phyloP scores from a whole-genome alignment of 176 grass and related monocot species.

The Ensete glaucum region DNA sequence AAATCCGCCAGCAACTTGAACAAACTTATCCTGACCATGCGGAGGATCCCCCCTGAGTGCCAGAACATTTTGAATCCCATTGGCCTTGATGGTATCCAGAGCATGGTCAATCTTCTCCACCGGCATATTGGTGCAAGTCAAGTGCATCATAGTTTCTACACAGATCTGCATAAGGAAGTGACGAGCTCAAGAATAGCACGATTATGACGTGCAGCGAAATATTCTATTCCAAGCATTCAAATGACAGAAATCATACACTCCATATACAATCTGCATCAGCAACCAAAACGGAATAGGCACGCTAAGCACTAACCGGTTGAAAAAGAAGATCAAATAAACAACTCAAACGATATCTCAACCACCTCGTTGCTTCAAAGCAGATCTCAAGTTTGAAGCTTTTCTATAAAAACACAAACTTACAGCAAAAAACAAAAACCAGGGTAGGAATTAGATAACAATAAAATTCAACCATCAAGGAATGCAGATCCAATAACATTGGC shows the following conservation, averaged over 20 bases:
- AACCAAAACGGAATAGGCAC: too few species aligned
- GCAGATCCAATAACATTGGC: not conserved
- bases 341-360: not conserved
- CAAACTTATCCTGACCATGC: slow-evolving; percentile 74
- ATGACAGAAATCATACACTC: too few species aligned
- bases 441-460: not conserved
- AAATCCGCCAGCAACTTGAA: slow-evolving; percentile 76
- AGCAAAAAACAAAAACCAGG: not conserved
- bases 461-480: not conserved
- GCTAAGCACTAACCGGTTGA: too few species aligned
- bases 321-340: not conserved
- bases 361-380: not conserved
- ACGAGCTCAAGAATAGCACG: not conserved
- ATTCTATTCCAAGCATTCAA: not conserved
- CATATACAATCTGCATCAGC: too few species aligned
- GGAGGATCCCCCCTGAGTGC: slow-evolving; percentile 81
- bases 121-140: slow-evolving; percentile 91
- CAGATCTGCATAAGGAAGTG: slow-evolving; percentile 43
- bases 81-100: slow-evolving; percentile 57
- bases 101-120: slow-evolving; percentile 82
- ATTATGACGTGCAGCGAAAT: not conserved
- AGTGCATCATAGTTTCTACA: slow-evolving; percentile 90
- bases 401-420: not conserved
- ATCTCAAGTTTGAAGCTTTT: not conserved
- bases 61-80: slow-evolving; percentile 94